phyloP scores from a whole-genome alignment of 2,329 filamentous ascomycete genomes.

The Epichloe festucae region DNA sequence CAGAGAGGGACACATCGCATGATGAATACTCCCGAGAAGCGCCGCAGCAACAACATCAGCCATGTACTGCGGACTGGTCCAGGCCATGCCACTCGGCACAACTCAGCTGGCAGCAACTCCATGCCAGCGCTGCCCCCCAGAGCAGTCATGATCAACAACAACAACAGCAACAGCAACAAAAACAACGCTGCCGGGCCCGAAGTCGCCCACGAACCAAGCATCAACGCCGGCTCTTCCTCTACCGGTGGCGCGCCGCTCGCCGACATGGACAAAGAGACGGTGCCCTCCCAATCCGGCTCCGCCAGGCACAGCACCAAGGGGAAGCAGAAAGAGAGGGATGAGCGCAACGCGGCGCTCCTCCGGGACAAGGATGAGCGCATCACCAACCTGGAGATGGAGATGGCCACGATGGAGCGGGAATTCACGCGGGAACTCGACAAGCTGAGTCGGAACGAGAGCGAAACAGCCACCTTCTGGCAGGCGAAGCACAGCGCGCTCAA shows the following conservation, averaged over 20 bases:
- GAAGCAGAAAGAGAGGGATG: conserved; percentile 7
- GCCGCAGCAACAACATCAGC: conserved; percentile 22
- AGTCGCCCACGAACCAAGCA: conserved; percentile 12
- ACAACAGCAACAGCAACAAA: conserved; percentile 7
- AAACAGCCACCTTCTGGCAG: conserved; percentile 45
- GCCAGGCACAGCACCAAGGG: conserved; percentile 8
- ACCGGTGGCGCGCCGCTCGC: conserved; percentile 19
- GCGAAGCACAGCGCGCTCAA: conserved; percentile 39
- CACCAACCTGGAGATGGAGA: conserved; percentile 37
- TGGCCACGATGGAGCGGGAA: conserved; percentile 38
- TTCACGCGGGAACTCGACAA: conserved; percentile 40
- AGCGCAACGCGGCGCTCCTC: conserved; percentile 13
- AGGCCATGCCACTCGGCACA: conserved; percentile 9
- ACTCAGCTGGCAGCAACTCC: conserved; percentile 15
- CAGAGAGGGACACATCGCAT: neutral
- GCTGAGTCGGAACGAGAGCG: conserved; percentile 40
- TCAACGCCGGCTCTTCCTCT: conserved; percentile 8
- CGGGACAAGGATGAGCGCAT: conserved; percentile 40
- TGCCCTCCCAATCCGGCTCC: conserved; percentile 5
- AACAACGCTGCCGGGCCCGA: conserved; percentile 12
- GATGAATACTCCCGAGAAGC: conserved; percentile 28
- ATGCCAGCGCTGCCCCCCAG: conserved; percentile 18
- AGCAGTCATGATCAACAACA: conserved; percentile 15
- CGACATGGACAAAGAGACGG: conserved; percentile 15
- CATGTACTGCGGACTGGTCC: conserved; percentile 12